phyloP scores from a whole-genome alignment of 2,329 filamentous ascomycete species.

The Alternaria ventricosa region DNA sequence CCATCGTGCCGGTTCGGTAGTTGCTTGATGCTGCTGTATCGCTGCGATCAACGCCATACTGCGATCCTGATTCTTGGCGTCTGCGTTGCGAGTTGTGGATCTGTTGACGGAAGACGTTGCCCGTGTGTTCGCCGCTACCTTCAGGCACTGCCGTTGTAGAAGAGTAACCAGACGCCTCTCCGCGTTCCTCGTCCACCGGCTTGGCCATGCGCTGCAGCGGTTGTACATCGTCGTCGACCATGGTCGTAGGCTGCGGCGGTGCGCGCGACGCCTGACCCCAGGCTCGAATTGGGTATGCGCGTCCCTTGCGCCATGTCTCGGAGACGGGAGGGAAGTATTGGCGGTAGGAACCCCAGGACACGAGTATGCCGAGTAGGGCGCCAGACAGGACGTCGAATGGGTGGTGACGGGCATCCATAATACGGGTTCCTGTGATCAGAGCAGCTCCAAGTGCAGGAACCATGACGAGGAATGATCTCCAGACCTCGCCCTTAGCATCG shows the following conservation, averaged over 20 bases:
- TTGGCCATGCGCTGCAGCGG: conserved; percentile 37
- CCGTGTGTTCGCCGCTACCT: conserved; percentile 21
- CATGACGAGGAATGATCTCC: conserved; percentile 63
- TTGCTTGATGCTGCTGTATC: conserved; percentile 40
- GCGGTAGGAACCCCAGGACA: conserved; percentile 61
- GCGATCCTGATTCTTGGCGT: conserved; percentile 33
- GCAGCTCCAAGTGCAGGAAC: conserved; percentile 61
- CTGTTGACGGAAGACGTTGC: conserved; percentile 50
- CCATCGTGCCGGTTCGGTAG: conserved; percentile 33
- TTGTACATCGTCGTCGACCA: conserved; percentile 40
- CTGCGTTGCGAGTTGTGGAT: conserved; percentile 47
- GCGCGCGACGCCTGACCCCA: conserved; percentile 57
- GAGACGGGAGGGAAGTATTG: conserved; percentile 66
- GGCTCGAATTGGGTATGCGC: conserved; percentile 64
- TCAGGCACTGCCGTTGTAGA: conserved; percentile 27
- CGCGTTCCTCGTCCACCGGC: conserved; percentile 42
- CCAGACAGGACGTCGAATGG: conserved; percentile 67
- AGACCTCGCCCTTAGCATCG: conserved; percentile 66
- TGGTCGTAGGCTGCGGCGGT: conserved; percentile 32
- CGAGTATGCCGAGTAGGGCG: conserved; percentile 59
- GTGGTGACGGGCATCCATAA: conserved; percentile 68
- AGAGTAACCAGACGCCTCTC: conserved; percentile 39
- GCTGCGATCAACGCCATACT: conserved; percentile 38
- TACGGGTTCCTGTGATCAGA: conserved; percentile 63
- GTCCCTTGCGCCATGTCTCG: conserved; percentile 64